Base-by-base conservation (phyloP, 2,329 filamentous ascomycete species). In the Aspergillus brasiliensis region DNA sequence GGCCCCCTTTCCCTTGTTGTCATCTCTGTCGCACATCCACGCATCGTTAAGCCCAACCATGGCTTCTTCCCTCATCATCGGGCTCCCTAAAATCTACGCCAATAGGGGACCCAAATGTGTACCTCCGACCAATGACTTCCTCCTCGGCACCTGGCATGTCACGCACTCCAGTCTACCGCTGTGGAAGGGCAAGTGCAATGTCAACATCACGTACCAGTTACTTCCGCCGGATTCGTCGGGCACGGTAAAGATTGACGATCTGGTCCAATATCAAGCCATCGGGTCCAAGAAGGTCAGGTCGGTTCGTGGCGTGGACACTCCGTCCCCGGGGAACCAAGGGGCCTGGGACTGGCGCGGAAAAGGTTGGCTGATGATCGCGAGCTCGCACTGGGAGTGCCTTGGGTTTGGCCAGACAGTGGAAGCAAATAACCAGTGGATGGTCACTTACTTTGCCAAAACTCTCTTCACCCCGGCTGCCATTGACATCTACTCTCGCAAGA, bases 271-370 rank as follows among this genome's bases (percentile, higher is more conserved):
- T n/a, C 55, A 60, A 46, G 49, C 37, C 17, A 19, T 53, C n/a
- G 58, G 49, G 2, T 60, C 58, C 17, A 25, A 55, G 7, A 60
- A 57, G 21, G 49, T 60, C 37, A 57, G 58, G 19, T 54, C 49
- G 17, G 55, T 58, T 21, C 55, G 55, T 38, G 58, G 58, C 13
- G 44, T 60, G 5, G 55, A 55, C 27, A 60, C 51, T 11, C 49
- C 58, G n/a, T 44, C 48, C 5, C 58, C 54, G 8, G 27, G 55
- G 4, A 48, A 60, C 53, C 58, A 47, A 34, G 58, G 58, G 8
- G 51, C 58, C 15, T 60, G 55, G 58, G 55, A 60, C 19, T 60
- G 58, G 58, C 48, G 58, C 37, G 58, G 58, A 27, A 60, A 49
- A 40, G 48, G 58, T n/a, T 60, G 48, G 58, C 31, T 57, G 27